A percentile compares a stretch with the other conserved stretches of the same genome.
Conservation (phyloP, 768 basidiomycete species). For the Tricholoma matsutake region DNA sequence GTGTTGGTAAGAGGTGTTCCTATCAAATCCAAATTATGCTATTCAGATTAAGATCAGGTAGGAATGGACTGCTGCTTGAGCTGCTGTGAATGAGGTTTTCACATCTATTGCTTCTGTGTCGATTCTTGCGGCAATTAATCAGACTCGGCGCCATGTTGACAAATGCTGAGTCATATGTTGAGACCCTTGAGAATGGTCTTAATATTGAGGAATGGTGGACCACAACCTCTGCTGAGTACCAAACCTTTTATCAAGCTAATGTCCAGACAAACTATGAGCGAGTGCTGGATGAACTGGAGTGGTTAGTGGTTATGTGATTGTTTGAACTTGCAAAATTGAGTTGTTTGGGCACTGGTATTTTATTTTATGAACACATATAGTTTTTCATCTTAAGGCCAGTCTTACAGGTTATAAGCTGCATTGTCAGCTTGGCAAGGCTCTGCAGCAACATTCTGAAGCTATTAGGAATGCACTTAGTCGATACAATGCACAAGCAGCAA, state of each 20-base stretch:
- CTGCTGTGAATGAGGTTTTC: conserved; percentile 1
- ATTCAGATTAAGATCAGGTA: neutral
- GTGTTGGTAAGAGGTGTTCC: conserved; percentile 3
- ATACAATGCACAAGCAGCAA: conserved; percentile 2
- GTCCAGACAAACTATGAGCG: neutral
- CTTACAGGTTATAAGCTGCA: conserved; percentile 5
- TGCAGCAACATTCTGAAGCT: conserved; percentile 8
- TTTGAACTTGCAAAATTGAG: neutral
- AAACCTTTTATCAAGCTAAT: neutral
- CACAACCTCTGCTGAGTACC: neutral
- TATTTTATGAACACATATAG: too few species aligned
- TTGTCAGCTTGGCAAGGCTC: conserved; percentile 18
- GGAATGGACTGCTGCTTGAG: conserved; percentile 3
- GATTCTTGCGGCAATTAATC: neutral
- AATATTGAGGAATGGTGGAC: conserved; percentile 4
- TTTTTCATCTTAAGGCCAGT: neutral
- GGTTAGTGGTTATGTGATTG: neutral
- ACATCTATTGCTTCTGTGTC: neutral
- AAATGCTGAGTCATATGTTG: too few species aligned
- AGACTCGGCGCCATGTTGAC: too few species aligned
- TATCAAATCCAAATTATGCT: neutral
- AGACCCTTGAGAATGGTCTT: conserved; percentile 1
- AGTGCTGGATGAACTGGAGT: neutral
- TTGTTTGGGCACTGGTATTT: neutral
- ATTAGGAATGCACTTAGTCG: conserved; percentile 3